Evolutionary conservation across 2,329 filamentous ascomycete genomes (phyloP).

Genomic region (Venturia aucupariae): DNA sequence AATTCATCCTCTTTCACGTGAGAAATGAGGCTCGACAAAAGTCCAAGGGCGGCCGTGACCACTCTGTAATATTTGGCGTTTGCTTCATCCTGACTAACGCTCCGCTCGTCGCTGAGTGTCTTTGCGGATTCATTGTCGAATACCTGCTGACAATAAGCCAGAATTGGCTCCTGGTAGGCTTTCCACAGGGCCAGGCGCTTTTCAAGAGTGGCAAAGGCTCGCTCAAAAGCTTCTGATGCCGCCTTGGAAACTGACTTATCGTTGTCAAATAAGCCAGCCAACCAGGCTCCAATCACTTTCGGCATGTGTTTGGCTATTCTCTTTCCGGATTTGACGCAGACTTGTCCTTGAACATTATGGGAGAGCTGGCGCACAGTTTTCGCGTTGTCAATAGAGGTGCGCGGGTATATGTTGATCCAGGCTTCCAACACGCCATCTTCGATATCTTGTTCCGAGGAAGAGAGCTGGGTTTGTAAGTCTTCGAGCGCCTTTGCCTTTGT

Average conservation of each 20-base stretch:
- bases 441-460: conserved; percentile 48
- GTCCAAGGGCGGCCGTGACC: conserved; percentile 47
- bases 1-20: conserved; percentile 42
- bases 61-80: conserved; percentile 80
- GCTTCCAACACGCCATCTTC: conserved; percentile 80
- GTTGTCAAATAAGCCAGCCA: conserved; percentile 79
- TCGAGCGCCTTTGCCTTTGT: conserved; percentile 89
- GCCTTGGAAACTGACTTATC: conserved; percentile 67
- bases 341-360: conserved; percentile 61
- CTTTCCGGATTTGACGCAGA: conserved; percentile 57
- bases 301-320: conserved; percentile 74
- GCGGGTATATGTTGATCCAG: conserved; percentile 83
- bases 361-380: conserved; percentile 81
- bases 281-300: conserved; percentile 76
- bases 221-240: conserved; percentile 66
- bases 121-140: conserved; percentile 66
- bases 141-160: conserved; percentile 73
- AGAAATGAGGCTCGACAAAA: conserved; percentile 45
- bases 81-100: conserved; percentile 73
- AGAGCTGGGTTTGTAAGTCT: conserved; percentile 62
- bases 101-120: conserved; percentile 83
- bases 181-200: conserved; percentile 71
- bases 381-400: conserved; percentile 80
- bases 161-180: conserved; percentile 68
- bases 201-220: conserved; percentile 69